These are phyloP conservation scores for Tolypocladium ophioglossoides DNA, from an alignment of 2,329 filamentous ascomycete species.

Conservation along the genomic window DNA sequence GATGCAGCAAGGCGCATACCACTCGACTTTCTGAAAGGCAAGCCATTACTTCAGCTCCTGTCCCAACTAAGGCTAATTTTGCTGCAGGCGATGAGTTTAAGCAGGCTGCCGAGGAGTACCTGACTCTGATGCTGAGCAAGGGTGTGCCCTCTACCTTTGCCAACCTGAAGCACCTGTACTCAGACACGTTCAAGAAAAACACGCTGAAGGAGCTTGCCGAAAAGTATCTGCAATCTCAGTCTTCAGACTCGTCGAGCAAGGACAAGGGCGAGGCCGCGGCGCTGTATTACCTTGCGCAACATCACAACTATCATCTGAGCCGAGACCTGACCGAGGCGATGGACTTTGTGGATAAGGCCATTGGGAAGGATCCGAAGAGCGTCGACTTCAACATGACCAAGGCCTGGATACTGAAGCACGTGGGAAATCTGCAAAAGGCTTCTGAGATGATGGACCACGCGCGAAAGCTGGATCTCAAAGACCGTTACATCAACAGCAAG, in stretches of 20 bases:
- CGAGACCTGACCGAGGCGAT: constrained; percentile 74
- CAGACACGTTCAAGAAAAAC: constrained; percentile 66
- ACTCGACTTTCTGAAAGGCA: constrained; percentile 75
- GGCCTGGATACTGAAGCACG: constrained; percentile 88
- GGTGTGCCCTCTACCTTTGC: constrained; percentile 94
- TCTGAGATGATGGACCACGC: constrained; percentile 83
- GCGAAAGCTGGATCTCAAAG: constrained; percentile 73
- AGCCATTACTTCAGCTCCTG: constrained; percentile 7
- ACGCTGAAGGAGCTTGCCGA: constrained; percentile 66
- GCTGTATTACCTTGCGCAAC: constrained; percentile 89
- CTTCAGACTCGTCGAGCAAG: constrained; percentile 35
- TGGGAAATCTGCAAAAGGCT: constrained; percentile 68
- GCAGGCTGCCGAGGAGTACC: constrained; percentile 65
- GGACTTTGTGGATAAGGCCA: constrained; percentile 73
- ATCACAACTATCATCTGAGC: constrained; percentile 88
- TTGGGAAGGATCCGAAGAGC: constrained; percentile 66
- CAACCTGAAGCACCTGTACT: constrained; percentile 90
- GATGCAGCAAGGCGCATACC: constrained; percentile 82
- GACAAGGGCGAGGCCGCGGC: constrained; percentile 65
- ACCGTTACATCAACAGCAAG: constrained; percentile 98
- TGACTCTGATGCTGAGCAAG: constrained; percentile 78
- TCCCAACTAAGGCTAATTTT: constrained; percentile 9
- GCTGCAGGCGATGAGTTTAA: constrained; percentile 64
- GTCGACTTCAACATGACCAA: constrained; percentile 94
- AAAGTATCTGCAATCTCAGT: constrained; percentile 57